Conservation (phyloP, 257 asterid species). For the Eucommia ulmoides region DNA sequence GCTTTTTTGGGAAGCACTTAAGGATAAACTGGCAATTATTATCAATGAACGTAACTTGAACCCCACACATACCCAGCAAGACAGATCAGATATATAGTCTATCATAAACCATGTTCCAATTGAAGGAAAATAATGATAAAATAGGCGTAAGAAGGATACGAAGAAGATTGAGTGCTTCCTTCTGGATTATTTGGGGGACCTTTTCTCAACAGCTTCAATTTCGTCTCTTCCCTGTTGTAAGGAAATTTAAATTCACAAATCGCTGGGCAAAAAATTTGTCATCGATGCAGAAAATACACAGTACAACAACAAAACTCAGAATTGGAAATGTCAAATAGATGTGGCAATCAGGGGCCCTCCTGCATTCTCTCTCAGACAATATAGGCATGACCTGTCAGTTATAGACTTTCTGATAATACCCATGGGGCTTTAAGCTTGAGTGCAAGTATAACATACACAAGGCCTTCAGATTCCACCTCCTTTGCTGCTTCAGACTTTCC, state of each 20-base stretch:
- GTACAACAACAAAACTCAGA: neutral
- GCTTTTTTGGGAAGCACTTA: constrained; percentile 26
- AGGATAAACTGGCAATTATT: constrained; percentile 27
- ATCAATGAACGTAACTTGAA: neutral
- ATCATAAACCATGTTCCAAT: too few species aligned
- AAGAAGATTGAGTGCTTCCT: constrained; percentile 22
- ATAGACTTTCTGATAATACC: too few species aligned
- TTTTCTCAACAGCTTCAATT: constrained; percentile 24
- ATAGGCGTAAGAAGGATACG: constrained; percentile 31
- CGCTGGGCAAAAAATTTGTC: constrained; percentile 1
- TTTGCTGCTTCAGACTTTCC: too few species aligned
- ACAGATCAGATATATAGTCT: too few species aligned
- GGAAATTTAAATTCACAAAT: constrained; percentile 6
- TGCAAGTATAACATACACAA: too few species aligned
- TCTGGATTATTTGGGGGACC: constrained; percentile 28
- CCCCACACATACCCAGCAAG: neutral
- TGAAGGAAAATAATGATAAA: constrained; percentile 1
- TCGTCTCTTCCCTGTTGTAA: constrained; percentile 26
- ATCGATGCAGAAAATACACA: neutral
- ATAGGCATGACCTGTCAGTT: neutral
- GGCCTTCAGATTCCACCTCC: too few species aligned
- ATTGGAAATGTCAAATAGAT: too few species aligned
- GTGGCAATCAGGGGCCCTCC: constrained; percentile 1
- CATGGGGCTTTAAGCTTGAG: neutral
- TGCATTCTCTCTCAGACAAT: neutral